A percentile compares a stretch with the other conserved stretches of the same genome.
These are phyloP conservation scores for Yamadazyma pseudoaaseri DNA, from an alignment of 1,139 yeast species.

Conservation along the genomic window DNA sequence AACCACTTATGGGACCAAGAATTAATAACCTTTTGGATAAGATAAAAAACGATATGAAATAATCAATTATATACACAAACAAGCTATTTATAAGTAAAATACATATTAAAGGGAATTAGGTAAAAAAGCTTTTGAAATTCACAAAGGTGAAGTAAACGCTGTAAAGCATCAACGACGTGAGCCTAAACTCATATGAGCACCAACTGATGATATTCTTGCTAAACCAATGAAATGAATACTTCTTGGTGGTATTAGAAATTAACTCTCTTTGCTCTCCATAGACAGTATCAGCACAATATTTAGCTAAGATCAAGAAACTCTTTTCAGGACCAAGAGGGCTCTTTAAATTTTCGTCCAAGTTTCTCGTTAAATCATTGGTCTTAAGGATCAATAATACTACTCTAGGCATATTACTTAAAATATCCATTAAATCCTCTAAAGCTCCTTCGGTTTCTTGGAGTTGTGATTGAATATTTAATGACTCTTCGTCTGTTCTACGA, in stretches of 20 bases:
- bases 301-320: conserved; percentile 84
- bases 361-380: conserved; percentile 90
- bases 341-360: conserved; percentile 77
- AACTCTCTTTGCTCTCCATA: conserved; percentile 59
- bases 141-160: conserved; percentile 35
- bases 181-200: conserved; percentile 51
- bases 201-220: conserved; percentile 39
- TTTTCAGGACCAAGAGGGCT: conserved; percentile 87
- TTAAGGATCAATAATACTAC: conserved; percentile 82
- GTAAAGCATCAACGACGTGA: conserved; percentile 53
- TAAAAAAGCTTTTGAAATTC: neutral
- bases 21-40: conserved; percentile 77
- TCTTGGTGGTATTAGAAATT: conserved; percentile 27
- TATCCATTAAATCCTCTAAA: conserved; percentile 73
- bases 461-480: conserved; percentile 62
- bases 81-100: neutral
- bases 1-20: conserved; percentile 89
- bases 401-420: conserved; percentile 79
- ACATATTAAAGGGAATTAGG: neutral
- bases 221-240: conserved; percentile 41
- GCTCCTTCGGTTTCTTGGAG: conserved; percentile 58
- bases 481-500: conserved; percentile 54
- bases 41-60: conserved; percentile 49
- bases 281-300: conserved; percentile 81
- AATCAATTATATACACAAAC: neutral